Conservation (phyloP, 2,329 filamentous ascomycete species). For the Metarhizium guizhouense region DNA sequence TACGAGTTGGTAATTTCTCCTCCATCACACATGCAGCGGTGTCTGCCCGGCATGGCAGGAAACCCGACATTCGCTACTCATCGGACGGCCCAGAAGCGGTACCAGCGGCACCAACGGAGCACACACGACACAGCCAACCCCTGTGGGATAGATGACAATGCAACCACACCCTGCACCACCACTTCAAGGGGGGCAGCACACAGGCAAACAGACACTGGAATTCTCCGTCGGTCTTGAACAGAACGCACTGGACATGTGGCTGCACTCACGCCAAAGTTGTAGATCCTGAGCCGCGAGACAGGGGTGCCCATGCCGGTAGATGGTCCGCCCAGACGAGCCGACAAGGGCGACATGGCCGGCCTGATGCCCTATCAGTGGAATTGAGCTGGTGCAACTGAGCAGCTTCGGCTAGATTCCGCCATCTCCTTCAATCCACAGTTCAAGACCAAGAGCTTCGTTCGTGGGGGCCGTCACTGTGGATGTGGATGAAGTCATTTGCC, state of each 20-base stretch:
- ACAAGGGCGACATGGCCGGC: neutral
- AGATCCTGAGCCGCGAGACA: neutral
- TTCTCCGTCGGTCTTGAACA: too few species aligned
- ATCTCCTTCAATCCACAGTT: too few species aligned
- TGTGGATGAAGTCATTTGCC: neutral
- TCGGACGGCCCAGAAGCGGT: too few species aligned
- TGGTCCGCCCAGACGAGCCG: neutral
- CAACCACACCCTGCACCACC: too few species aligned
- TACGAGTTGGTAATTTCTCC: too few species aligned
- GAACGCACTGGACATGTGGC: neutral
- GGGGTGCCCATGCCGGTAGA: slow-evolving; percentile 2
- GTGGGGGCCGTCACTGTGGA: neutral
- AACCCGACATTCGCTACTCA: neutral
- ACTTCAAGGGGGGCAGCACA: too few species aligned
- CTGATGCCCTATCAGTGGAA: neutral
- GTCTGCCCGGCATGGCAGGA: too few species aligned
- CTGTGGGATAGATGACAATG: too few species aligned
- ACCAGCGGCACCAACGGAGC: too few species aligned
- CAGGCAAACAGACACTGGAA: too few species aligned
- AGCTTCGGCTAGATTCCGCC: neutral
- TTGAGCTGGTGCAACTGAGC: neutral
- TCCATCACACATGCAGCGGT: too few species aligned
- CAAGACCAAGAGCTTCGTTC: neutral
- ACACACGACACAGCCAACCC: too few species aligned
- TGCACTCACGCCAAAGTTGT: neutral